These are phyloP conservation scores for Moesziomyces antarcticus DNA, from an alignment of 1,284 basidiomycete genomes.

Conservation along the genomic window DNA sequence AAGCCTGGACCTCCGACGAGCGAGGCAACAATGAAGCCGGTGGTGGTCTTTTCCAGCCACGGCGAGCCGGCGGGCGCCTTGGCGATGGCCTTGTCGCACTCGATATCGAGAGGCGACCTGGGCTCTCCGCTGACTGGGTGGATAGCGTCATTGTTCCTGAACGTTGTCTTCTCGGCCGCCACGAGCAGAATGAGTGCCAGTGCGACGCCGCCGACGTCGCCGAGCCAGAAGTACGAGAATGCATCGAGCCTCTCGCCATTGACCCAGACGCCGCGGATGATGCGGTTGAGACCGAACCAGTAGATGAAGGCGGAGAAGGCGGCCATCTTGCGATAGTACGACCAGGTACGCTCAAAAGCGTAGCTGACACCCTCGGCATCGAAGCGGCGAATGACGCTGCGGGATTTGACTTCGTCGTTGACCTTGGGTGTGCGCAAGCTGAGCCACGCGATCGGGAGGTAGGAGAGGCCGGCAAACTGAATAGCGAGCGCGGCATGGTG, in stretches of 20 bases:
- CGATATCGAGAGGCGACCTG: constrained; percentile 36
- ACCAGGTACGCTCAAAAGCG: constrained; percentile 54
- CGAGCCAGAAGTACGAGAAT: constrained; percentile 40
- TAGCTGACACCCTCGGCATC: constrained; percentile 52
- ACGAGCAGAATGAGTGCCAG: constrained; percentile 25
- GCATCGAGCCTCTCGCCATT: constrained; percentile 28
- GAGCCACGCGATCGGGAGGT: constrained; percentile 34
- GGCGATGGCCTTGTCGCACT: constrained; percentile 50
- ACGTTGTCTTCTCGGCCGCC: constrained; percentile 32
- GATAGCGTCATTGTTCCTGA: constrained; percentile 26
- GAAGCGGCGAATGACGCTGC: constrained; percentile 33
- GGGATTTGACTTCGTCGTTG: constrained; percentile 33
- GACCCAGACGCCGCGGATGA: constrained; percentile 26
- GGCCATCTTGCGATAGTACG: constrained; percentile 51
- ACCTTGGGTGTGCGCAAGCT: constrained; percentile 42
- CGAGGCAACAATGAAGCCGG: constrained; percentile 23
- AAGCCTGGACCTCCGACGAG: constrained; percentile 45
- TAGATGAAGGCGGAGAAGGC: constrained; percentile 42
- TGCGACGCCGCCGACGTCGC: constrained; percentile 30
- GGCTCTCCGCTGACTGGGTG: constrained; percentile 40
- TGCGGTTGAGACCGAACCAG: constrained; percentile 52
- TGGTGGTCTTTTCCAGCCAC: constrained; percentile 42
- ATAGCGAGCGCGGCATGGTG: constrained; percentile 27
- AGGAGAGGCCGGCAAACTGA: constrained; percentile 33
- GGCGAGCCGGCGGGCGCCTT: constrained; percentile 49